Evolutionary conservation across 495 filamentous ascomycete genomes (phyloP), one percentile per base, ranked within the genome.

Genomic region (Neurospora sp.): DNA sequence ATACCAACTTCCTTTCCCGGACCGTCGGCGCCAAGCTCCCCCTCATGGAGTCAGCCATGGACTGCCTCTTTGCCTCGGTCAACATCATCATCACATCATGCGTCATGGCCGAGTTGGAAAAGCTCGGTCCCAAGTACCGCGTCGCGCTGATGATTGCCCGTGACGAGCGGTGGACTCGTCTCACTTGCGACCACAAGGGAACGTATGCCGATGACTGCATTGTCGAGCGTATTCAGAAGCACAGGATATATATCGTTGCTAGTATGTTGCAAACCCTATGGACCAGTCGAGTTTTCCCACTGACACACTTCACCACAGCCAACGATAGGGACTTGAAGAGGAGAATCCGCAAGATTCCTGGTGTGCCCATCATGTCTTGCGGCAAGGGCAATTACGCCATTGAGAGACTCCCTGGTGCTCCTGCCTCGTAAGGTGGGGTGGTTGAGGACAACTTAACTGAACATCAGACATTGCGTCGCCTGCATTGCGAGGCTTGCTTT

Each of bases 171-270:
- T 98, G 93, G 84, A 90, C 94, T 78, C 83, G 94, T 69, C 78
- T 97, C 41, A 86, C 89, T 74, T 98, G 95, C 79, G 91, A 93
- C 76, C 95, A 98, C 81, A 91, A 92, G 81, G 94, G 94, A 12
- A 90, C 90, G 3, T 97, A 97, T 85, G 94, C 94, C n/a, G 94
- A 97, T 86, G 94, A 98, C 74, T 98, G 94, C 77, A 87, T 98
- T 9, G 94, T 98, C 16, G 95, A 98, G 79, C 85, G 94, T 35
- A 89, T 96, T 31, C 87, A 88, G 77, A 85, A 89, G 74, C 89
- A 91, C 76, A 88, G 90, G 76, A 90, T 96, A 42, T 97, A 97
- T 80, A 91, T 97, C 74, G 93, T 95, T 22, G 94, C 88, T 41
- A 78, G 78, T 80, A 45, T 16, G 78, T 40, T 40, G 9, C 8